Percentiles rank a stretch among this genome's conserved stretches.
Conservation (phyloP, 2,329 filamentous ascomycete species). For the Venturia carpophila region DNA sequence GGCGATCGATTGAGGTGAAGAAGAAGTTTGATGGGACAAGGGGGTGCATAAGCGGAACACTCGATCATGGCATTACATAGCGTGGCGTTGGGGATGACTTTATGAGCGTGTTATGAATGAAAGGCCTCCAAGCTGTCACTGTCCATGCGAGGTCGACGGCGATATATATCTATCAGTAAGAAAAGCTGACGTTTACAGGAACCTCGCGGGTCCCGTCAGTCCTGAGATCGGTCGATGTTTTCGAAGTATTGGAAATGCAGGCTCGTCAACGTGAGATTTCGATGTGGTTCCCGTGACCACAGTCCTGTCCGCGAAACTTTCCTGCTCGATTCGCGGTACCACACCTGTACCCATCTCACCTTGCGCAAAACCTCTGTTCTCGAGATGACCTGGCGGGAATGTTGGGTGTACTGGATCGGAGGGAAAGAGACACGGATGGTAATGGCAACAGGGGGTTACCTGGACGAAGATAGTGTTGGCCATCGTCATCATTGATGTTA, state of each 20-base stretch:
- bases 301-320: too few species aligned
- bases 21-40: too few species aligned
- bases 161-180: not conserved
- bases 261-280: too few species aligned
- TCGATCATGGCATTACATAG: conserved; percentile 7
- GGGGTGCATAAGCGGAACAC: not conserved
- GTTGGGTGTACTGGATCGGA: not conserved
- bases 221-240: too few species aligned
- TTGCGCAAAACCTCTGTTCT: too few species aligned
- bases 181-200: not conserved
- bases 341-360: too few species aligned
- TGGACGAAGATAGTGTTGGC: not conserved
- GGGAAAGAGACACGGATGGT: not conserved
- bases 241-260: too few species aligned
- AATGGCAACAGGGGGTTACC: not conserved
- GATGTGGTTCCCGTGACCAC: too few species aligned
- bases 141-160: not conserved
- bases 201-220: not conserved
- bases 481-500: too few species aligned
- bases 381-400: not conserved
- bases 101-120: not conserved
- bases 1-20: too few species aligned
- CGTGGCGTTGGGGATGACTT: conserved; percentile 10
- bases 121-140: not conserved
- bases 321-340: too few species aligned